A percentile compares a stretch with the other conserved stretches of the same genome.
Conservation (phyloP, 2,329 filamentous ascomycete genomes). For the Aspergillus aculeatinus region DNA sequence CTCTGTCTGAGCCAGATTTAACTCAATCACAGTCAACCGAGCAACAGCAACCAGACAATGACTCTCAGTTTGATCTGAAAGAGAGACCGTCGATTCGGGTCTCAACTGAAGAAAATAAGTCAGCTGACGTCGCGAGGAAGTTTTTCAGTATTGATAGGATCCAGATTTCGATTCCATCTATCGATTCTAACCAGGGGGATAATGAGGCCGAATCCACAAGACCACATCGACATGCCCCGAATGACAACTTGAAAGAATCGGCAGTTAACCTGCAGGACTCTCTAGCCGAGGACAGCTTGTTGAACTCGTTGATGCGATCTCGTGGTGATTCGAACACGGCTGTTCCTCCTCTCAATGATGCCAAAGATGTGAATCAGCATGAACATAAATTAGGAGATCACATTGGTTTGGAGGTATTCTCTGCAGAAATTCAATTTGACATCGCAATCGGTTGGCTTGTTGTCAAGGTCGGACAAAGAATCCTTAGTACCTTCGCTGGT, state of each 20-base stretch:
- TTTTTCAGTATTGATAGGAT: conserved; percentile 38
- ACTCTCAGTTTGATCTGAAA: conserved; percentile 8
- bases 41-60: conserved; percentile 8
- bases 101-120: conserved; percentile 21
- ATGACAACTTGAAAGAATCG: conserved; percentile 24
- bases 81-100: conserved; percentile 19
- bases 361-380: conserved; percentile 7
- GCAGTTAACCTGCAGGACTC: conserved; percentile 23
- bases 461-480: conserved; percentile 36
- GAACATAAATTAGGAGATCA: conserved; percentile 13
- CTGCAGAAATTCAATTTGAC: conserved; percentile 36
- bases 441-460: conserved; percentile 44
- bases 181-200: conserved; percentile 13
- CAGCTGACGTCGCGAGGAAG: conserved; percentile 33
- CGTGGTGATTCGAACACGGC: conserved; percentile 16
- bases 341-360: conserved; percentile 17
- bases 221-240: conserved; percentile 13
- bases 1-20: conserved; percentile 17
- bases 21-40: conserved; percentile 10
- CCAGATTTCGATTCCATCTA: conserved; percentile 38
- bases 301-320: conserved; percentile 22
- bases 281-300: conserved; percentile 23
- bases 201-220: conserved; percentile 9
- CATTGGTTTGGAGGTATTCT: conserved; percentile 34
- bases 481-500: conserved; percentile 23